Conservation (phyloP, 2,329 filamentous ascomycete genomes). For the Hysterium pulicare region DNA sequence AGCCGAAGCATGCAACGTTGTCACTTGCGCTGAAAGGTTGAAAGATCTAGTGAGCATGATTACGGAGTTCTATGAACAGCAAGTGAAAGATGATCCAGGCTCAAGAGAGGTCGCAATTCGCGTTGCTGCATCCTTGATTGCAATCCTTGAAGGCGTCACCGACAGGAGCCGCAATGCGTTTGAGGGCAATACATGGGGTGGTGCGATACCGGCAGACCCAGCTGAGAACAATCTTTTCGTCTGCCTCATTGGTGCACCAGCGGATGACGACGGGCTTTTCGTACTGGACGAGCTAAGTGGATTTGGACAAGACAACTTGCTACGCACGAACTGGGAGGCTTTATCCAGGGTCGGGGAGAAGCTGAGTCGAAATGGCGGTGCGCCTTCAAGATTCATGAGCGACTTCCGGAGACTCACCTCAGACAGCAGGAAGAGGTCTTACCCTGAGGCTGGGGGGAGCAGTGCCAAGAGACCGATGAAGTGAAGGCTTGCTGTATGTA, state of each 20-base stretch:
- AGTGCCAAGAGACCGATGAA: slow-evolving; percentile 28
- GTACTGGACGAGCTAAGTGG: slow-evolving; percentile 25
- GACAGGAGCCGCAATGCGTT: slow-evolving; percentile 32
- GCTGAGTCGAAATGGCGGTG: slow-evolving; percentile 18
- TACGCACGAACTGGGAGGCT: slow-evolving; percentile 27
- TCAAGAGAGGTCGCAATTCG: slow-evolving; percentile 19
- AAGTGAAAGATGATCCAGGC: slow-evolving; percentile 18
- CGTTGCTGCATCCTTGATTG: slow-evolving; percentile 28
- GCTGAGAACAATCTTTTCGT: slow-evolving; percentile 30
- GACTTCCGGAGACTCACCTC: slow-evolving; percentile 22
- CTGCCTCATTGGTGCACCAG: slow-evolving; percentile 23
- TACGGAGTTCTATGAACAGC: slow-evolving; percentile 23
- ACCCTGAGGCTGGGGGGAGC: slow-evolving; percentile 25
- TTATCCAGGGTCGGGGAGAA: slow-evolving; percentile 24
- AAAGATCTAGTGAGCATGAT: slow-evolving; percentile 24
- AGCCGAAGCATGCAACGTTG: slow-evolving; percentile 25
- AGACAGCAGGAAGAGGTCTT: slow-evolving; percentile 32
- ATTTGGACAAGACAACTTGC: slow-evolving; percentile 29
- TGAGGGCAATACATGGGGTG: slow-evolving; percentile 26
- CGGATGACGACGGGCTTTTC: slow-evolving; percentile 18
- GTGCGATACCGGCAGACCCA: slow-evolving; percentile 21
- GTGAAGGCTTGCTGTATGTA: neutral
- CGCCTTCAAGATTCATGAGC: slow-evolving; percentile 23
- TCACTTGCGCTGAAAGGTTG: slow-evolving; percentile 29
- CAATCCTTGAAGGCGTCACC: slow-evolving; percentile 30